These are phyloP conservation scores for Daphne laureola DNA, from an alignment of 441 rosid genomes.

Conservation along the genomic window DNA sequence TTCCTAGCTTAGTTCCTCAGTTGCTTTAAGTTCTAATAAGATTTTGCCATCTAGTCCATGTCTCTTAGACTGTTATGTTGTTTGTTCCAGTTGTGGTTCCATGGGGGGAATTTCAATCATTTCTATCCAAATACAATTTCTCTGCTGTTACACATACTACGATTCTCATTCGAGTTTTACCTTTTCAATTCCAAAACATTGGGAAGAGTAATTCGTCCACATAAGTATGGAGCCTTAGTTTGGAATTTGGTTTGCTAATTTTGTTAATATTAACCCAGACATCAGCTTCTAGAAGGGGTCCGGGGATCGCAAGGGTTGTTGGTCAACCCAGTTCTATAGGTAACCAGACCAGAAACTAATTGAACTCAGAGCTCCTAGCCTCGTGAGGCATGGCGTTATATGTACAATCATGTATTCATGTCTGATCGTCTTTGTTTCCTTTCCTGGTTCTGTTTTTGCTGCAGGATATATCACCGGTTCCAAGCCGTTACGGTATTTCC, in stretches of 20 bases:
- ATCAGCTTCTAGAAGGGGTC: slow-evolving; percentile 15
- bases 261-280: slow-evolving; percentile 14
- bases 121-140: no score
- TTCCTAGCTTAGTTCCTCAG: no score
- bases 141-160: no score
- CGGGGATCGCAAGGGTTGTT: slow-evolving; percentile 9
- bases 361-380: not conserved
- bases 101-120: no score
- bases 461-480: slow-evolving; percentile 22
- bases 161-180: no score
- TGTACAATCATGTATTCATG: not conserved
- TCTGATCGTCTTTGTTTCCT: not conserved
- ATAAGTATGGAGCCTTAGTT: not conserved
- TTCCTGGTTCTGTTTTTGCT: slow-evolving; percentile 7
- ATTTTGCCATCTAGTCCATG: not conserved
- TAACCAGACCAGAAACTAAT: slow-evolving; percentile 4
- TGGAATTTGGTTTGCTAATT: not conserved
- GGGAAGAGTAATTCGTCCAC: no score
- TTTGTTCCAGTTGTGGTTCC: not conserved
- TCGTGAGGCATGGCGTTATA: not conserved
- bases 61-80: not conserved
- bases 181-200: no score
- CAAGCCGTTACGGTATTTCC: slow-evolving; percentile 22
- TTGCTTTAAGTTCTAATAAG: no score
- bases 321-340: slow-evolving; percentile 12